phyloP scores from a whole-genome alignment of 129 eudicot species.

The Flaveria sonorensis region DNA sequence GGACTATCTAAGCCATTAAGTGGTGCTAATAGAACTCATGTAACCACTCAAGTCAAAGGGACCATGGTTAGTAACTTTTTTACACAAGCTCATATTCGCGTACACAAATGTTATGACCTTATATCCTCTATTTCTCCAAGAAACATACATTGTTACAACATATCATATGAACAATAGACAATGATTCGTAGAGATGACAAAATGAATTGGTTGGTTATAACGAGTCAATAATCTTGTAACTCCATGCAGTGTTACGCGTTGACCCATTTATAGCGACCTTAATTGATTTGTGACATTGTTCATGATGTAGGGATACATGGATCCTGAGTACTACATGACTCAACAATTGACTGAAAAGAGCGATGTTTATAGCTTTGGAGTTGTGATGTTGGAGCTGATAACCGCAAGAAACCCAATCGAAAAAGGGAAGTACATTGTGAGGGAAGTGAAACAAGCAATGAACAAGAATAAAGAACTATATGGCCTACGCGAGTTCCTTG shows the following conservation, averaged over 20 bases:
- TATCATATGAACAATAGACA: not conserved
- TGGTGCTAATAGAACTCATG: conserved; percentile 30
- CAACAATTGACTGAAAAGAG: conserved; percentile 59
- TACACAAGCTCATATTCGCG: not conserved
- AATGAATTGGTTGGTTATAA: not conserved
- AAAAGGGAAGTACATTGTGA: too few relatives aligned
- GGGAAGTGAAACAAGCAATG: too few relatives aligned
- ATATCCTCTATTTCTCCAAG: too few relatives aligned
- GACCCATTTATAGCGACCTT: not conserved
- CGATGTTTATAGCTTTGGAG: conserved; percentile 69
- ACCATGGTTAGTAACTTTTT: conserved; percentile 44
- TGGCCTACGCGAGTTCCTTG: too few relatives aligned
- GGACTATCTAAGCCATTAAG: conserved; percentile 46
- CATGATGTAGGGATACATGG: conserved; percentile 49
- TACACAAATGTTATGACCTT: too few relatives aligned
- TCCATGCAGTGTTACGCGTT: too few relatives aligned
- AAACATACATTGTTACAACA: not conserved
- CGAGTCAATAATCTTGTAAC: too few relatives aligned
- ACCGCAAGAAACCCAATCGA: conserved; percentile 29
- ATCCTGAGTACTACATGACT: conserved; percentile 63
- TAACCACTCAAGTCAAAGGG: conserved; percentile 57
- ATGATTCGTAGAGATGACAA: not conserved
- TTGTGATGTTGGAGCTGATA: conserved; percentile 56
- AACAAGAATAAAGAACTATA: too few relatives aligned
- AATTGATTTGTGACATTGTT: not conserved